Base-by-base conservation (phyloP, 2,329 filamentous ascomycete genomes). In the Nemania sp. region DNA sequence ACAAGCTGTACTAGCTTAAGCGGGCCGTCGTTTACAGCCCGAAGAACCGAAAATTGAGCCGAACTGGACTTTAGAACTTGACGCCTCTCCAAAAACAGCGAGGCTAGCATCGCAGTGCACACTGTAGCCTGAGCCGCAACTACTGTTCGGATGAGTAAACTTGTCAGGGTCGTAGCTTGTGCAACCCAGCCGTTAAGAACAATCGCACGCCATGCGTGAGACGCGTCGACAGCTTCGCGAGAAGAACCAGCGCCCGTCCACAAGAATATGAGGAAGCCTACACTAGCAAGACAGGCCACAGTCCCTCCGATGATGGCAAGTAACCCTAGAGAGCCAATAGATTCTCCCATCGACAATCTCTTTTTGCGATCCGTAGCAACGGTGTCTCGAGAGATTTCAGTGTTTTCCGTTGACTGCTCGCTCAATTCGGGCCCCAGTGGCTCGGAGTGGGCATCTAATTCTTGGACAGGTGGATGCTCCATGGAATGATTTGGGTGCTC, bases 261-360 rank as follows among this genome's bases (percentile, higher is more conserved):
- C n/a, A 48, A 5, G 14, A 48, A 48, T 4, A 23, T 40, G 17
- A 48, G 7, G 26, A 48, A 48, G 12, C 34, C 23, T 8, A 48
- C 3, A 20, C 24, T 24, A 14, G 24, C 19, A 3, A 48, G 15
- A 7, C 17, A n/a, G 7, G 6, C 19, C 5, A 48, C 2, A 15
- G 24, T 11, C 1, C 45, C 45, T 2, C n/a, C 12, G 7, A 23
- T 15, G 12, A 48, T 15, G 3, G 17, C 24, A 28, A 40, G 8
- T 9, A 20, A n/a, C n/a, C 45, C 45, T 4, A 5, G 23, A 6
- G 4, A 22, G 5, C 44, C 44, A 17, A 47, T 37, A 8, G 44
- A 46, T 14, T 46, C 42, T 24, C 24, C 34, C 3, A 45, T 28
- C n/a, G n/a, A n/a, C n/a, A n/a, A n/a, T n/a, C n/a, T n/a, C n/a